A percentile compares a stretch with the other conserved stretches of the same genome.
Conservation (phyloP, 2,329 filamentous ascomycete species). For the Aspergillus tamarii region DNA sequence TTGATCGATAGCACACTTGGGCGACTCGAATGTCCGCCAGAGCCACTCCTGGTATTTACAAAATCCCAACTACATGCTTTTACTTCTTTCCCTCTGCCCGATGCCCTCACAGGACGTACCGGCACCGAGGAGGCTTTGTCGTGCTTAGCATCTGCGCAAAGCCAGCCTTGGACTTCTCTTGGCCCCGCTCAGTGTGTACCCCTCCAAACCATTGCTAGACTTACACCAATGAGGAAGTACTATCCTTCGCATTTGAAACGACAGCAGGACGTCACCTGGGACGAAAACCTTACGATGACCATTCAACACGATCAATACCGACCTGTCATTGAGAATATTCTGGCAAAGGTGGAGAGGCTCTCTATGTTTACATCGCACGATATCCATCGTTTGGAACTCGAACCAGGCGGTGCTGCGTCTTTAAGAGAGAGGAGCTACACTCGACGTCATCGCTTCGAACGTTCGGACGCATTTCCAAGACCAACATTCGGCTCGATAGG, state of each 20-base stretch:
- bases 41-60: conserved; percentile 57
- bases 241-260: conserved; percentile 46
- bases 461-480: background rate
- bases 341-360: background rate
- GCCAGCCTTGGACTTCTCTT: conserved; percentile 53
- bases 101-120: conserved; percentile 60
- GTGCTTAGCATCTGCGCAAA: conserved; percentile 52
- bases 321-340: conserved; percentile 12
- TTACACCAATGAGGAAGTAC: conserved; percentile 44
- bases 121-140: conserved; percentile 63
- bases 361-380: background rate
- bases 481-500: background rate
- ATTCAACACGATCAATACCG: conserved; percentile 44
- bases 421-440: background rate
- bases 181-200: conserved; percentile 1
- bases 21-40: conserved; percentile 59
- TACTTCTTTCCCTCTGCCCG: conserved; percentile 61
- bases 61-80: conserved; percentile 64
- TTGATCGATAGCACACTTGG: conserved; percentile 58
- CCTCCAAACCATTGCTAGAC: conserved; percentile 31
- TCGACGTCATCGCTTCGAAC: background rate
- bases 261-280: conserved; percentile 53
- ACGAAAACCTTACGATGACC: conserved; percentile 37
- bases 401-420: background rate
- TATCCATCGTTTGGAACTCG: background rate